Base-by-base conservation (phyloP, 2,329 filamentous ascomycete species). In the Pseudogymnoascus sp. region DNA sequence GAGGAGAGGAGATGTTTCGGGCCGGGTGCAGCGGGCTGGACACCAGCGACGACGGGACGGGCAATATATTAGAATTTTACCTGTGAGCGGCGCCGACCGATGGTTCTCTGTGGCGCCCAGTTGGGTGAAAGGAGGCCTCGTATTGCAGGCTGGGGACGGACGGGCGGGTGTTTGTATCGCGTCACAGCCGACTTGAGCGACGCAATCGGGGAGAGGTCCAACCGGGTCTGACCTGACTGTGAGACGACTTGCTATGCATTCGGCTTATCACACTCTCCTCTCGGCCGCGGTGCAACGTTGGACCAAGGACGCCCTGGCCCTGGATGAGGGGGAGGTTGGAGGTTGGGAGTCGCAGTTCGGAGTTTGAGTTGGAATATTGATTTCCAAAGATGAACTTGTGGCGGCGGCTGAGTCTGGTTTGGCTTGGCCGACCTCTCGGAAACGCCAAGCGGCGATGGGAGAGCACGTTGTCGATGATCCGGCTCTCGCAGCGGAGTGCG, bases 391-490 rank as follows among this genome's bases (percentile, higher is more conserved):
- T 11, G n/a, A 17, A n/a, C 31, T 31, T 31, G 47, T 53, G 47
- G 47, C 47, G 47, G 47, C 47, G 47, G 47, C 47, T 53, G 47
- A 53, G 47, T 31, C n/a, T 31, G 7, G 47, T 31, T 3, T 23
- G 23, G 47, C 17, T 5, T 31, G 13, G 15, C 47, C 47, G 26
- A 53, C 47, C 26, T 53, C 47, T 53, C 47, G 47, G 47, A 53
- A 53, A 53, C 26, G 47, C 47, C 47, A 53, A 53, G 47, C 15
- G 6, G 17, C 7, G 3, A 53, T 53, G 23, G 23, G 47, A 53
- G 23, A 53, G 26, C 47, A 53, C 15, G 47, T 53, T 31, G 47
- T 53, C n/a, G 47, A 53, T 53, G 47, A 53, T 53, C 47, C 47
- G 47, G 47, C 47, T 53, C 47, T 10, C 15, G n/a, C 23, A 53